Evolutionary conservation across 2,329 filamentous ascomycete genomes (phyloP).

Genomic region (Fusarium setosum): DNA sequence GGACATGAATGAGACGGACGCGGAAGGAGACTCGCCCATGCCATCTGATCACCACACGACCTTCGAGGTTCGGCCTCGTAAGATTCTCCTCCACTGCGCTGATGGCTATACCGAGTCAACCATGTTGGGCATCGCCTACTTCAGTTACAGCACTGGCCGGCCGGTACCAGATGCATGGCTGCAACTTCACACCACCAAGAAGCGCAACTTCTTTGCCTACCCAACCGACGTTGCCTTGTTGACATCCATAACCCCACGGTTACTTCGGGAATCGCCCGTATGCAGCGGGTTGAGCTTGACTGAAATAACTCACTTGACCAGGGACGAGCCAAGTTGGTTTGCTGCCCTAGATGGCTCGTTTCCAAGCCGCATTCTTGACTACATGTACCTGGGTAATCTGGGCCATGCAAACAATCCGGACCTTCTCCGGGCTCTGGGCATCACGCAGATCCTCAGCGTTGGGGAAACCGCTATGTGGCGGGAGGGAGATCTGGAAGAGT

Average conservation of each 20-base stretch:
- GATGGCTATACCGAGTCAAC: slow-evolving; percentile 98
- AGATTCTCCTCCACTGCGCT: slow-evolving; percentile 89
- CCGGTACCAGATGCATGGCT: slow-evolving; percentile 90
- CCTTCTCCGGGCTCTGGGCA: slow-evolving; percentile 81
- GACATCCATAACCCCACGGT: slow-evolving; percentile 78
- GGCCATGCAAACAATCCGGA: slow-evolving; percentile 94
- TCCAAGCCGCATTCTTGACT: slow-evolving; percentile 87
- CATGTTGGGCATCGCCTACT: slow-evolving; percentile 89
- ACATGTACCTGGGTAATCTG: slow-evolving; percentile 96
- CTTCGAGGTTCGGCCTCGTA: slow-evolving; percentile 60
- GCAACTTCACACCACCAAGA: slow-evolving; percentile 80
- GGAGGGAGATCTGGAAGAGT: slow-evolving; percentile 74
- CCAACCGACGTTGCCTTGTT: slow-evolving; percentile 88
- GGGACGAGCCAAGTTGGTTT: slow-evolving; percentile 81
- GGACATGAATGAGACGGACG: slow-evolving; percentile 35
- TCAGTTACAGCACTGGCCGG: slow-evolving; percentile 88
- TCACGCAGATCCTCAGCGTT: slow-evolving; percentile 89
- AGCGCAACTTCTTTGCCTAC: slow-evolving; percentile 96
- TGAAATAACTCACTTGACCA: slow-evolving; percentile 64
- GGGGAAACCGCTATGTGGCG: slow-evolving; percentile 89
- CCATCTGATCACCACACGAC: slow-evolving; percentile 26
- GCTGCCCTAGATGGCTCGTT: slow-evolving; percentile 87
- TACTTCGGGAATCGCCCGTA: slow-evolving; percentile 77
- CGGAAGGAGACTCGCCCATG: slow-evolving; percentile 46
- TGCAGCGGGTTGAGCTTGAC: slow-evolving; percentile 60